Evolutionary conservation across 495 filamentous ascomycete species (phyloP).

Genomic region (Chaetomidium leptoderma): DNA sequence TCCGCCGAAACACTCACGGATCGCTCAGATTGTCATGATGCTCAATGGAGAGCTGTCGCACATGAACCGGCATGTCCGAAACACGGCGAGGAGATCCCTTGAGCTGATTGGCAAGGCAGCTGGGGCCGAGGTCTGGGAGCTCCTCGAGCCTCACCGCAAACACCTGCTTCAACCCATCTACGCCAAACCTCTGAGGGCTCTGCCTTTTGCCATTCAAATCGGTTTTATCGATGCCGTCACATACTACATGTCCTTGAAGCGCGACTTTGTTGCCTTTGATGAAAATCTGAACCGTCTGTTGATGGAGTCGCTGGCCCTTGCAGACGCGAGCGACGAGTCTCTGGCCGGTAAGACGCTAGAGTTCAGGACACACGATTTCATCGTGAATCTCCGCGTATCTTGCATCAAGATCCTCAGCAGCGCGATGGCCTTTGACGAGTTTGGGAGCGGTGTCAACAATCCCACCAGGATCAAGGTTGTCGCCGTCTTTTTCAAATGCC

Average conservation of each 20-base stretch:
- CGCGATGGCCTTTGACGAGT: conserved; percentile 88
- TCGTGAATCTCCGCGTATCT: conserved; percentile 86
- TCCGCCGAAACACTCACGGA: conserved; percentile 43
- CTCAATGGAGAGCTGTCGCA: conserved; percentile 85
- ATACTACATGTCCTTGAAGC: conserved; percentile 81
- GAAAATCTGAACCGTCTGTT: conserved; percentile 84
- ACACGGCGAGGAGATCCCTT: conserved; percentile 75
- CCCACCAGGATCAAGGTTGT: conserved; percentile 81
- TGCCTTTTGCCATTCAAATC: conserved; percentile 91
- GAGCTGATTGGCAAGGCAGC: conserved; percentile 72
- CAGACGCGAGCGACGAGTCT: conserved; percentile 88
- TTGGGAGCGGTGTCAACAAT: conserved; percentile 60
- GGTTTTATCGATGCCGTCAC: conserved; percentile 97
- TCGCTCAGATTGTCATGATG: conserved; percentile 71
- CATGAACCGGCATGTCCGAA: conserved; percentile 89
- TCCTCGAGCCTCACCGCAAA: conserved; percentile 83
- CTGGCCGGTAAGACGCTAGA: conserved; percentile 80
- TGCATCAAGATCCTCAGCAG: conserved; percentile 90
- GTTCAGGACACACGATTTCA: conserved; percentile 83
- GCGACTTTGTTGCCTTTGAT: conserved; percentile 83
- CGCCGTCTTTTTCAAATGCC: conserved; percentile 92
- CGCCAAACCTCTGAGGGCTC: conserved; percentile 84
- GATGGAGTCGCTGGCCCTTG: conserved; percentile 85
- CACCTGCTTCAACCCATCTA: conserved; percentile 81
- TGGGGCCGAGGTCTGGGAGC: conserved; percentile 72